Percentiles rank a stretch among this genome's conserved stretches.
Conservation (phyloP, 2,329 filamentous ascomycete species). For the Colletotrichum sp. region DNA sequence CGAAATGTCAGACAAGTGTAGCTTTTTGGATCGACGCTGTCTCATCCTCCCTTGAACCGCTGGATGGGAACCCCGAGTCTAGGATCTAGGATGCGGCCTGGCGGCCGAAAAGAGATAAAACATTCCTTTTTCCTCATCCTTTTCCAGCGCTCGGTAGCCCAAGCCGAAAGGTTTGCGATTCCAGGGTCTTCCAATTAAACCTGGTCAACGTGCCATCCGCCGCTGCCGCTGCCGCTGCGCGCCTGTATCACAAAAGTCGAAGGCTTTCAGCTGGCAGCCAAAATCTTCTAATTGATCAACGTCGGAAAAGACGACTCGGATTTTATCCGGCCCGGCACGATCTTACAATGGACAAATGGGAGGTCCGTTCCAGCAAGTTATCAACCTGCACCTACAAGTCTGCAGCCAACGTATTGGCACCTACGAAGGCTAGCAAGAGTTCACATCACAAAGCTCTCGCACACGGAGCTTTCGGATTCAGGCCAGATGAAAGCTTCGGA, state of each 20-base stretch:
- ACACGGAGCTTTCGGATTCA: not conserved
- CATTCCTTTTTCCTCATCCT: not conserved
- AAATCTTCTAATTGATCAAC: not conserved
- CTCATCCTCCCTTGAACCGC: not conserved
- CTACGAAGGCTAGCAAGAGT: not conserved
- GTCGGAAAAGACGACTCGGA: not conserved
- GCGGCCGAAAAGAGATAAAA: not conserved
- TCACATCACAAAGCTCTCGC: not conserved
- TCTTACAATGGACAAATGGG: not conserved
- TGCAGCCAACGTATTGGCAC: not conserved
- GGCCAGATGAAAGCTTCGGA: not conserved
- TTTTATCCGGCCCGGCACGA: not conserved
- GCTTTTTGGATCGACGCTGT: not conserved
- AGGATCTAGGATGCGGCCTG: not conserved
- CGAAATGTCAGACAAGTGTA: not conserved
- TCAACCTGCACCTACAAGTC: not conserved
- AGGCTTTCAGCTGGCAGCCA: not conserved
- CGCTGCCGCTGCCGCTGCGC: not conserved
- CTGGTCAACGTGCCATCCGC: not conserved
- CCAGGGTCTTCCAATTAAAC: not conserved
- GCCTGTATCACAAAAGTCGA: not conserved
- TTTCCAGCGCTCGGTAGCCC: not conserved
- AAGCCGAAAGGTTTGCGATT: not conserved
- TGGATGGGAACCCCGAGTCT: not conserved
- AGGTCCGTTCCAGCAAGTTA: not conserved